Evolutionary conservation across 2,329 filamentous ascomycete genomes (phyloP).

Genomic region (Akanthomyces dipterigenus): DNA sequence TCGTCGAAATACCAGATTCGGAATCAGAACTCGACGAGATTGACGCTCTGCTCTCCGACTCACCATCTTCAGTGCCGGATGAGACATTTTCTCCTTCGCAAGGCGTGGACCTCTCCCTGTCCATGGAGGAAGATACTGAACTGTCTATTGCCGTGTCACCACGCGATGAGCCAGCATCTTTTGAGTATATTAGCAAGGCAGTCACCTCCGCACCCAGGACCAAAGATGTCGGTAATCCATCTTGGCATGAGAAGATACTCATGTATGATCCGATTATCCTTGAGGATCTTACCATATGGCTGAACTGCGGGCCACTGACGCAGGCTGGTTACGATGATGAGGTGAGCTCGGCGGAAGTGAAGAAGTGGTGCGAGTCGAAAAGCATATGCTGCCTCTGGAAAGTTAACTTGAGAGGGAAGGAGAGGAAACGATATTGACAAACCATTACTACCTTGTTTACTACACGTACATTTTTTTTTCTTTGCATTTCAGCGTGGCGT

Average conservation of each 20-base stretch:
- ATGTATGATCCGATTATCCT: slow-evolving; percentile 87
- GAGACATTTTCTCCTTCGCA: slow-evolving; percentile 38
- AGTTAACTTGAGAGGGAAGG: slow-evolving; percentile 44
- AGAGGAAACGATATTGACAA: slow-evolving; percentile 42
- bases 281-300: slow-evolving; percentile 76
- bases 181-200: slow-evolving; percentile 48
- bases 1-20: slow-evolving; percentile 47
- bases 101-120: slow-evolving; percentile 35
- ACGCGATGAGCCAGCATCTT: slow-evolving; percentile 38
- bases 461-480: background rate
- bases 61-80: slow-evolving; percentile 29
- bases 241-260: slow-evolving; percentile 89
- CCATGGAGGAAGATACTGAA: slow-evolving; percentile 39
- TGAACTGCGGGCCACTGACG: slow-evolving; percentile 65
- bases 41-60: slow-evolving; percentile 21
- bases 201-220: slow-evolving; percentile 45
- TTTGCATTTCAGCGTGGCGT: slow-evolving; percentile 7
- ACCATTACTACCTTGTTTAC: background rate
- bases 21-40: slow-evolving; percentile 31
- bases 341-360: slow-evolving; percentile 59
- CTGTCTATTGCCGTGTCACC: slow-evolving; percentile 33
- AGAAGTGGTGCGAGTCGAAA: slow-evolving; percentile 83
- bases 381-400: slow-evolving; percentile 79
- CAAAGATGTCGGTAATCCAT: slow-evolving; percentile 45
- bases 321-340: slow-evolving; percentile 59